Conservation (phyloP, 1,139 yeast genomes). For the Candida mesenterica region DNA sequence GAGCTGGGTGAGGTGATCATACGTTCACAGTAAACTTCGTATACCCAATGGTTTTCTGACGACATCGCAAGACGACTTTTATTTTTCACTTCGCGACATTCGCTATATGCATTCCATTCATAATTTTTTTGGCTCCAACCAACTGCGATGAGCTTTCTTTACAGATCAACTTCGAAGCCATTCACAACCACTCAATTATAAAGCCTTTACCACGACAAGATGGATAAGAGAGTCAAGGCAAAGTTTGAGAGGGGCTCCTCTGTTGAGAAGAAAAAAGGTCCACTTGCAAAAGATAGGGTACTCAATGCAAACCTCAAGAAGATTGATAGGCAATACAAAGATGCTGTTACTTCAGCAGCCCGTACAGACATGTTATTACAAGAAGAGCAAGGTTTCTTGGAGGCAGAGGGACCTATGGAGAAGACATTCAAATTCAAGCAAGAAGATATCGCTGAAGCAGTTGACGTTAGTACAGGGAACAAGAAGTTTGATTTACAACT, state of each 20-base stretch:
- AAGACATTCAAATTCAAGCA: constrained; percentile 84
- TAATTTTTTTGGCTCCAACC: background rate
- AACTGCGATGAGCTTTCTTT: constrained; percentile 9
- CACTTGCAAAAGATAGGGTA: constrained; percentile 64
- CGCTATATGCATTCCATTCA: background rate
- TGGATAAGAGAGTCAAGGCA: constrained; percentile 11
- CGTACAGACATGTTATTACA: constrained; percentile 82
- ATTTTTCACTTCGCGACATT: background rate
- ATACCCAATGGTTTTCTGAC: too few species aligned
- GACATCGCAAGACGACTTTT: too few species aligned
- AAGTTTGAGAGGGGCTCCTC: constrained; percentile 22
- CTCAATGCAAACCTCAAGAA: constrained; percentile 63
- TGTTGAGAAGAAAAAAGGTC: constrained; percentile 20
- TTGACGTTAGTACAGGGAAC: constrained; percentile 71
- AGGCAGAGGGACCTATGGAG: constrained; percentile 87
- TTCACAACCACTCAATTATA: constrained; percentile 1
- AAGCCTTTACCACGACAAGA: background rate
- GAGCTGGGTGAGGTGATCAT: too few species aligned
- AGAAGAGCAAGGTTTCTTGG: constrained; percentile 82
- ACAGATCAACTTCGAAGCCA: too few species aligned
- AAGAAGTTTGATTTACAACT: constrained; percentile 75
- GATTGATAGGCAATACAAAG: constrained; percentile 70
- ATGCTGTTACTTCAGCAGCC: constrained; percentile 78
- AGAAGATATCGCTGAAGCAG: constrained; percentile 72
- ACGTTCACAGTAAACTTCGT: too few species aligned